Conservation (phyloP, 495 filamentous ascomycete genomes). For the Tirmania nivea region DNA sequence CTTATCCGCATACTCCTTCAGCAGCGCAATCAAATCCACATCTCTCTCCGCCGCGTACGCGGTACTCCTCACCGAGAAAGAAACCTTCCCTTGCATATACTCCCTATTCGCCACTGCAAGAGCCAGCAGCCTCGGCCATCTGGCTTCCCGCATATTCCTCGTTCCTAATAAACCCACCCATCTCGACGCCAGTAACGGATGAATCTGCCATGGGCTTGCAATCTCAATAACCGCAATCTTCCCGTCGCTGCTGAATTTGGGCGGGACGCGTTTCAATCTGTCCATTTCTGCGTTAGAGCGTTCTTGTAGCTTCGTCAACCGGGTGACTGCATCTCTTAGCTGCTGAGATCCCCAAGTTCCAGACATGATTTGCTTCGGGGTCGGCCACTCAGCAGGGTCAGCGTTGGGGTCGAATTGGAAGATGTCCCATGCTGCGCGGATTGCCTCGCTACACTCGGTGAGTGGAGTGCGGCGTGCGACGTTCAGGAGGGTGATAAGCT, state of each 20-base stretch:
- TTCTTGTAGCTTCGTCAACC: neutral
- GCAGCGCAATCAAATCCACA: constrained; percentile 32
- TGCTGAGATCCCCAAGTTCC: constrained; percentile 20
- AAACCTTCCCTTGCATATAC: constrained; percentile 32
- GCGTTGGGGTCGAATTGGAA: constrained; percentile 20
- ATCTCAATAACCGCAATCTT: constrained; percentile 36
- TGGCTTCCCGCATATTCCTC: constrained; percentile 23
- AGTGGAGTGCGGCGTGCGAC: neutral
- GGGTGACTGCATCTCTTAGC: neutral
- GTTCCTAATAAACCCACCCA: constrained; percentile 33
- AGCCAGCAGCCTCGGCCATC: constrained; percentile 9
- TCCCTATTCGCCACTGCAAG: constrained; percentile 37
- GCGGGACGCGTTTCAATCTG: constrained; percentile 30
- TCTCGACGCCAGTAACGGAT: constrained; percentile 36
- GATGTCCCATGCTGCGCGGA: constrained; percentile 28
- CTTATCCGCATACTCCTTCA: constrained; percentile 21
- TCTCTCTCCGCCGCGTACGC: constrained; percentile 25
- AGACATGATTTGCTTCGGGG: constrained; percentile 26
- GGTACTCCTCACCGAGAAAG: constrained; percentile 37
- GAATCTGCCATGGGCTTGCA: constrained; percentile 30
- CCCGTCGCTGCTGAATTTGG: constrained; percentile 34
- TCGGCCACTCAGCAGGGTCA: constrained; percentile 3
- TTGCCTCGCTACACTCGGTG: neutral
- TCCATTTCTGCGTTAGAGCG: constrained; percentile 33
- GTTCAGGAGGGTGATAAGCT: neutral